A percentile compares a stretch with the other conserved stretches of the same genome.
These are phyloP conservation scores for Ceratocystis diversiconidia DNA, from an alignment of 2,329 filamentous ascomycete species.

Conservation along the genomic window DNA sequence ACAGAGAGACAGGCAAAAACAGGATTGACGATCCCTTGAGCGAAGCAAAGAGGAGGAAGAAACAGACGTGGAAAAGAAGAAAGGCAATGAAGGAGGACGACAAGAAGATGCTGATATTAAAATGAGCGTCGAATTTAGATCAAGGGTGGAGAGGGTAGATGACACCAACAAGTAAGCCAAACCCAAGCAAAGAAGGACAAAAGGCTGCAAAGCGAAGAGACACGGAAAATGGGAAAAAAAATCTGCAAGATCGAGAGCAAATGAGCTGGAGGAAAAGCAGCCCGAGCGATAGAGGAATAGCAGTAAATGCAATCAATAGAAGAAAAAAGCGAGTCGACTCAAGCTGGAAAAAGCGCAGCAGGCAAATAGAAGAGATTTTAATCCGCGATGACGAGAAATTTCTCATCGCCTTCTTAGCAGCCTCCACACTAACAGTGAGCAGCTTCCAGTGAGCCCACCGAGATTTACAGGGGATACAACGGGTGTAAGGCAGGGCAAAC, in stretches of 20 bases:
- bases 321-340: not conserved
- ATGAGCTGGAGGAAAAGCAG: too few species aligned
- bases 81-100: not conserved
- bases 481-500: not conserved
- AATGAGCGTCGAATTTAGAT: not conserved
- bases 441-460: not conserved
- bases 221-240: not conserved
- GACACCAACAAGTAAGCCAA: not conserved
- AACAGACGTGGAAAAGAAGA: not conserved
- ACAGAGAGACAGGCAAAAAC: not conserved
- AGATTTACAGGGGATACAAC: not conserved
- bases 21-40: not conserved
- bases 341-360: not conserved
- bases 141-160: not conserved
- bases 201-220: not conserved
- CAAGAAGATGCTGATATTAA: not conserved
- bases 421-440: too few species aligned
- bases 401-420: too few species aligned
- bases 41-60: not conserved
- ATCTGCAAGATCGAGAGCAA: not conserved
- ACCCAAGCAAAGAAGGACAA: not conserved
- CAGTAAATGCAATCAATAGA: not conserved
- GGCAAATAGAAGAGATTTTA: too few species aligned
- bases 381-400: too few species aligned
- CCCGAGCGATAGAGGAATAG: not conserved